Percentiles rank a stretch among this genome's conserved stretches.
phyloP scores from a whole-genome alignment of 768 basidiomycete genomes.

The Daedalea quercina region DNA sequence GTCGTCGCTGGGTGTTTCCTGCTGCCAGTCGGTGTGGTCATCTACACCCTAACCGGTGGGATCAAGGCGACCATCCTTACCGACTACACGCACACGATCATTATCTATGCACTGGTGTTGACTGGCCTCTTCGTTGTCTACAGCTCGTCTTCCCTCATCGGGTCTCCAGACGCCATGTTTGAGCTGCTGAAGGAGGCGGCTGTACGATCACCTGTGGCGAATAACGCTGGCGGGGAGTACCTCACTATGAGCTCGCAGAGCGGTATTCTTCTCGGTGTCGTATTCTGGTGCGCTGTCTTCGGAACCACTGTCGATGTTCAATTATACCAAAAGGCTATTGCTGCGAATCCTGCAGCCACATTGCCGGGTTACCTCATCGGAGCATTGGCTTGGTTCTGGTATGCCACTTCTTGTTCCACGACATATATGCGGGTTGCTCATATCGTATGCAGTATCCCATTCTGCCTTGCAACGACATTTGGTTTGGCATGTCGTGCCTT shows the following conservation, averaged over 20 bases:
- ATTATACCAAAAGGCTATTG: conserved; percentile 25
- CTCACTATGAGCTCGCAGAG: conserved; percentile 40
- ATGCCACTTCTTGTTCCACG: neutral
- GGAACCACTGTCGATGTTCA: conserved; percentile 3
- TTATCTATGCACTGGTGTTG: conserved; percentile 9
- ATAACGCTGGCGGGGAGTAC: conserved; percentile 42
- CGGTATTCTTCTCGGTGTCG: conserved; percentile 10
- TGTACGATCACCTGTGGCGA: conserved; percentile 32
- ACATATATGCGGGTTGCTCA: neutral
- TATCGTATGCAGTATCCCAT: conserved; percentile 20
- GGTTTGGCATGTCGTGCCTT: conserved; percentile 24
- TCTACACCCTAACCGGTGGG: conserved; percentile 9
- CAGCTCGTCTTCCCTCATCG: conserved; percentile 18
- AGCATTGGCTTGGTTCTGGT: conserved; percentile 27
- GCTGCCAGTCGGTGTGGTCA: conserved; percentile 9
- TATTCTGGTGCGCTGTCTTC: conserved; percentile 8
- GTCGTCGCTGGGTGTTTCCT: conserved; percentile 9
- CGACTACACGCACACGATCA: conserved; percentile 9
- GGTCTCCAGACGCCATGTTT: conserved; percentile 33
- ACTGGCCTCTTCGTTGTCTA: conserved; percentile 7
- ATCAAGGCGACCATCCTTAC: conserved; percentile 1
- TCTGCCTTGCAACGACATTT: conserved; percentile 29
- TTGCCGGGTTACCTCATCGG: conserved; percentile 29
- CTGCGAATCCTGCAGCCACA: conserved; percentile 23
- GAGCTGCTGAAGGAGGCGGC: conserved; percentile 39